Evolutionary conservation across 306 rosid genomes (phyloP), one percentile per base, ranked within the genome.

Genomic region (Fagus sylvatica): DNA sequence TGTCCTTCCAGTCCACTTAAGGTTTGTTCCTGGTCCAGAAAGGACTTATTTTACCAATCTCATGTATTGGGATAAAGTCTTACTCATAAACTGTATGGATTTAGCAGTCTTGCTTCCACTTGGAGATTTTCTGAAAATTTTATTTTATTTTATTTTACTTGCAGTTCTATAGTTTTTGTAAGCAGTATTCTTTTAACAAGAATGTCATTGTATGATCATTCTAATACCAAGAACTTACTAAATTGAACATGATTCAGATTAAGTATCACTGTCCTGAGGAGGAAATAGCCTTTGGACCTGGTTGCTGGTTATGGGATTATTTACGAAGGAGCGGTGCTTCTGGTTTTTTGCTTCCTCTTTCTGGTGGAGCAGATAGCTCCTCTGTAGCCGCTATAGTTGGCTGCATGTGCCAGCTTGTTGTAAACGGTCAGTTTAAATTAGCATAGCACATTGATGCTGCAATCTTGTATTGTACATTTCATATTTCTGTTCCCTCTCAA

Each of bases 281-380:
- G 84, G 98, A 95, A 91, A 95, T 95, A 89, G 97, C 99, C 64
- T 91, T 85, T 78, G 99, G 99, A 77, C 99, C 99, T 54, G 90
- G 87, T 82, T 95, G 99, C 89, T 95, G 98, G 99, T 83, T 95
- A 81, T 95, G 98, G 99, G 99, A 95, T 85, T 95, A 91, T 82
- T 80, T 95, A 78, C 87, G 99, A 88, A 90, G 99, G 84, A 93
- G 98, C 22, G 98, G 98, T 83, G 99, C 99, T 70, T 95, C 97
- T 76, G 99, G 99, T 64, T 95, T 95, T 89, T 86, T 95, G 87
- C 98, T 95, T 74, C 99, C 99, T 69, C 96, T 95, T 74, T 95
- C 98, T 57, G 99, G 99, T 74, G 99, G 99, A 77, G 99, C 99
- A 64, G 99, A 95, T 86, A 93, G 98, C 89, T 95, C 97, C 53